These are phyloP conservation scores for Melanopsichium pennsylvanicum DNA, from an alignment of 1,284 basidiomycete genomes.

Conservation along the genomic window DNA sequence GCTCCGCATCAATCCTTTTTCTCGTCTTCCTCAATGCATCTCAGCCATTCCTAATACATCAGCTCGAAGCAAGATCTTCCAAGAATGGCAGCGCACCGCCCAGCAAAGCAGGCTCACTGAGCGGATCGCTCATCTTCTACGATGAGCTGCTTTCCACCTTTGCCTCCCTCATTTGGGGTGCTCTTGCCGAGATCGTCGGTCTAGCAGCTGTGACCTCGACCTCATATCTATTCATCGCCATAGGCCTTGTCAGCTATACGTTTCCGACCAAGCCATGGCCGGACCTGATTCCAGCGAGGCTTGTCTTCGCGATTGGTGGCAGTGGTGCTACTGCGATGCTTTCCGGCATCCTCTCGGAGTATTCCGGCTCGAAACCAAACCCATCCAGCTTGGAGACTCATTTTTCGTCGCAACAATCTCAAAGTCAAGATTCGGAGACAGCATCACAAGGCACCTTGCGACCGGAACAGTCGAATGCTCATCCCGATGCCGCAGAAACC, in stretches of 20 bases:
- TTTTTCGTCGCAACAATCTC: neutral
- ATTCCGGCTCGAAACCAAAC: constrained; percentile 4
- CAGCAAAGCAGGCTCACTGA: constrained; percentile 43
- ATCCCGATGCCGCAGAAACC: neutral
- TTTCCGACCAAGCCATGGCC: constrained; percentile 47
- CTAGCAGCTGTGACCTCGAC: constrained; percentile 34
- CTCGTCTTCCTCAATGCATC: constrained; percentile 52
- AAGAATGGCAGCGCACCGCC: neutral
- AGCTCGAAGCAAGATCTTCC: constrained; percentile 23
- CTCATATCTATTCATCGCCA: constrained; percentile 42
- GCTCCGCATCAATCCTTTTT: constrained; percentile 49
- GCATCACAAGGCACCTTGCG: constrained; percentile 4
- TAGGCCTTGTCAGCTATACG: constrained; percentile 41
- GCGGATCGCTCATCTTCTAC: constrained; percentile 52
- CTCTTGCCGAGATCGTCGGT: constrained; percentile 41
- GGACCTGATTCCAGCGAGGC: constrained; percentile 39
- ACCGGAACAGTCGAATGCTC: too few species aligned
- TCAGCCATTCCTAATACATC: constrained; percentile 55
- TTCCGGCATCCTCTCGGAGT: constrained; percentile 36
- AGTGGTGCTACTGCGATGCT: constrained; percentile 53
- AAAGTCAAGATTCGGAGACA: neutral
- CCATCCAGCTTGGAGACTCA: neutral
- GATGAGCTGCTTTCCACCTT: constrained; percentile 52
- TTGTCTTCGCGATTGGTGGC: constrained; percentile 52
- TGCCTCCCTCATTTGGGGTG: constrained; percentile 49